Conservation (phyloP, 2,329 filamentous ascomycete species). For the Ophiostoma pallidulum region DNA sequence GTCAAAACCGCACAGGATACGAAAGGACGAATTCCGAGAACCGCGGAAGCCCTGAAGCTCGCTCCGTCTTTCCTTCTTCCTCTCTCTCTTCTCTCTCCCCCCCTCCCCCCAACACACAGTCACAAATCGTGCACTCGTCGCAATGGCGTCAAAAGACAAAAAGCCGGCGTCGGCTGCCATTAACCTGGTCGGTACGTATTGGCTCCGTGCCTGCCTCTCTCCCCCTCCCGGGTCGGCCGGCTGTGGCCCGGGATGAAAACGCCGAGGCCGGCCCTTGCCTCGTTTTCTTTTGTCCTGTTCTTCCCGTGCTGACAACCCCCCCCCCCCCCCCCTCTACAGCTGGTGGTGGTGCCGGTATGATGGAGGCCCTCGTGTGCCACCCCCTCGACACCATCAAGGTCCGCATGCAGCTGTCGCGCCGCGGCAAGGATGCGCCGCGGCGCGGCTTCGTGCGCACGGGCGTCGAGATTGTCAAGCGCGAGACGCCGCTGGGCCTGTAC, state of each 20-base stretch:
- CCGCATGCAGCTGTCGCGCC: constrained; percentile 92
- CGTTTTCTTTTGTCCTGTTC: not conserved
- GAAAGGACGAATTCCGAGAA: constrained; percentile 19
- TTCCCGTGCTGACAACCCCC: not conserved
- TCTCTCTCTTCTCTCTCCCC: not conserved
- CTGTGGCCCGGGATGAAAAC: too few species aligned
- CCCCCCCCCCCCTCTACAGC: constrained; percentile 40
- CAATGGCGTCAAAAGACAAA: constrained; percentile 45
- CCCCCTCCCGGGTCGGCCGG: too few species aligned
- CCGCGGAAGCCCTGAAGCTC: not conserved
- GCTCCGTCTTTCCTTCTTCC: not conserved
- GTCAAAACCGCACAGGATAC: constrained; percentile 18
- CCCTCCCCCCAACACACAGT: not conserved
- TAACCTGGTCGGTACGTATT: constrained; percentile 71
- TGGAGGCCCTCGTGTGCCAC: constrained; percentile 95
- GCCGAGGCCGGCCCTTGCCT: too few species aligned
- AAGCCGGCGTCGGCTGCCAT: constrained; percentile 72
- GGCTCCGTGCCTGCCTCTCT: constrained; percentile 6
- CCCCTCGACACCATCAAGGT: constrained; percentile 98
- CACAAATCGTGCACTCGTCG: not conserved
- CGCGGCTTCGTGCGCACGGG: constrained; percentile 86
- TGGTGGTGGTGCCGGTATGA: constrained; percentile 96
- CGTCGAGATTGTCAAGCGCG: constrained; percentile 73
- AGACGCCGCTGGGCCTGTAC: constrained; percentile 89
- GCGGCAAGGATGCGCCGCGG: constrained; percentile 73